Base-by-base conservation (phyloP, 257 asterid genomes). In the Solanum piurae region DNA sequence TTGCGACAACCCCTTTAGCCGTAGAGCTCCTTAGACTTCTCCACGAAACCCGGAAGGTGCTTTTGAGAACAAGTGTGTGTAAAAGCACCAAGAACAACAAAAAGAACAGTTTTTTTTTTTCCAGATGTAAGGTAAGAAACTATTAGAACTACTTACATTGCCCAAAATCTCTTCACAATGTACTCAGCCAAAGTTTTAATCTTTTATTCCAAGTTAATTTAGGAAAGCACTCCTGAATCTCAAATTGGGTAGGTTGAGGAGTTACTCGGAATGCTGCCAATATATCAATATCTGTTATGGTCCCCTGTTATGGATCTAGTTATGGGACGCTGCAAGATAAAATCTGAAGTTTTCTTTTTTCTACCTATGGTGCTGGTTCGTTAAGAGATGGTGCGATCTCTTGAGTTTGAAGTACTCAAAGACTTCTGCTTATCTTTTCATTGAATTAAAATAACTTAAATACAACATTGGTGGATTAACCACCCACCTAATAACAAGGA, bases 31-130 rank as follows among this genome's bases (percentile, higher is more conserved):
- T 92, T 86, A 4, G 98, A 97, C 82, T 95, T 97, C 52, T 88
- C 96, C 3, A 91, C 92, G 86, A 95, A 97, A 0, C 98, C 99
- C 0, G 96, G 99, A 77, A 97, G 96, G 83, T 95, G 99, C 40
- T 95, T 95, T 90, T 97, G 98, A 11, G 98, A 95, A 90, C 98
- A 97, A 20, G 98, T 97, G 33, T 98, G 98, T 36, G 98, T 97
- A 89, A 95, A 94, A 4, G 98, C 99, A 23, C 98, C 99, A 2
- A 98, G 99, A 6, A 97, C 99, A 85, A 98, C 98, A 55, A 27
- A 97, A 49, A 97, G 92, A 86, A 95, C 88, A 31, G 93, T 10
- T 0, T 86, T 21, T 77, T 77, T 95, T 83, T 94, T 95, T 80
- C 92, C 93, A 85, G 97, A 42, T 34, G 98, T 95, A 49, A 97